phyloP scores from a whole-genome alignment of 2,329 filamentous ascomycete species.

The Diaporthe aspalathi region DNA sequence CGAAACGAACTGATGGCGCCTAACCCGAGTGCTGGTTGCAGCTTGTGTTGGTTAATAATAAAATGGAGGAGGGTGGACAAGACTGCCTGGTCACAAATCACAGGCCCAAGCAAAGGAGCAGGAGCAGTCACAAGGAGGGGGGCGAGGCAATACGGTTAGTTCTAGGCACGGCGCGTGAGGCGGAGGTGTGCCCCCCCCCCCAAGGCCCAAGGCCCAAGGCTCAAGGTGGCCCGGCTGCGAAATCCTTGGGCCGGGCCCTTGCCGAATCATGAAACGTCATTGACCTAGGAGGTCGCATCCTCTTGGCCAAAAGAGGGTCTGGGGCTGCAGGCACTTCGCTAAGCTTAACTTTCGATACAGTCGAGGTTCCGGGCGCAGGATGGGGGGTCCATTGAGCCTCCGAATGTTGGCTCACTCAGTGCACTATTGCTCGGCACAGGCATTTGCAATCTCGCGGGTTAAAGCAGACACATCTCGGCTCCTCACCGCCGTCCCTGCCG shows the following conservation, averaged over 20 bases:
- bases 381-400: constrained; percentile 9
- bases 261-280: constrained; percentile 33
- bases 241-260: constrained; percentile 19
- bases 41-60: constrained; percentile 8
- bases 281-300: constrained; percentile 27
- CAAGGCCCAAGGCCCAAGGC: too few relatives aligned
- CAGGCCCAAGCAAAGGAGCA: constrained; percentile 5
- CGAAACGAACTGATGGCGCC: constrained; percentile 2
- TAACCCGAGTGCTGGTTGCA: background rate
- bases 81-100: background rate
- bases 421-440: constrained; percentile 1
- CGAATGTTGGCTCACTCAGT: background rate
- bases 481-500: constrained; percentile 10
- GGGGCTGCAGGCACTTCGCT: constrained; percentile 31
- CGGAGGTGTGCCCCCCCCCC: constrained; percentile 29
- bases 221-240: background rate
- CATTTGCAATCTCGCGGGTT: constrained; percentile 14
- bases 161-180: constrained; percentile 15
- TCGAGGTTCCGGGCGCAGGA: constrained; percentile 11
- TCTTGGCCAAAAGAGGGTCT: constrained; percentile 31
- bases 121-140: constrained; percentile 14
- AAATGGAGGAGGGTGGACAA: constrained; percentile 17
- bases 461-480: constrained; percentile 24
- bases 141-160: constrained; percentile 30
- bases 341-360: constrained; percentile 32